Percentiles rank a stretch among this genome's conserved stretches.
phyloP scores from a whole-genome alignment of 768 basidiomycete species.

The Kwoniella sp. region DNA sequence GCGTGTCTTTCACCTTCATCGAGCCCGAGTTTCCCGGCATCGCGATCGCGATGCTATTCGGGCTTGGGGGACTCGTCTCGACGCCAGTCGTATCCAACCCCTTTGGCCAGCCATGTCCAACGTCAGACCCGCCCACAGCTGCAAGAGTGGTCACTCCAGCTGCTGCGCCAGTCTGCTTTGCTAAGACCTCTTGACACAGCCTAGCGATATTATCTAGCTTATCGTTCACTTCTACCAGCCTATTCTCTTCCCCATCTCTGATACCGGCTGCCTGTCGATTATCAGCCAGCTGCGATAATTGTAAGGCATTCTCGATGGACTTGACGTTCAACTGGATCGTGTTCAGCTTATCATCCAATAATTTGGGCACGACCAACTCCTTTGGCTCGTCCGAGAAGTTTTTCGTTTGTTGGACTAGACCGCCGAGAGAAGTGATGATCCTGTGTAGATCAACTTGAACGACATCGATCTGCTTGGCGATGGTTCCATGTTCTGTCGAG shows the following conservation, averaged over 20 bases:
- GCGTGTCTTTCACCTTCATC: not conserved
- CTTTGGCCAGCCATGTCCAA: no score
- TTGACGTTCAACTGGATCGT: conserved; percentile 43
- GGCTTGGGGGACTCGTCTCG: no score
- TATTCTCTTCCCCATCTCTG: not conserved
- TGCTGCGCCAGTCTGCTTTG: not conserved
- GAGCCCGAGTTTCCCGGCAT: not conserved
- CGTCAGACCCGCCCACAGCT: conserved; percentile 2
- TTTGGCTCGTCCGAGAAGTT: not conserved
- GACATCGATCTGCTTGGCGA: conserved; percentile 35
- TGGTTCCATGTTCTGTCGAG: conserved; percentile 30
- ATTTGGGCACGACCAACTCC: conserved; percentile 2
- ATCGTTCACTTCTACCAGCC: conserved; percentile 29
- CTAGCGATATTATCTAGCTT: conserved; percentile 47
- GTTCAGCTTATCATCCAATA: conserved; percentile 35
- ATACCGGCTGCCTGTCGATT: conserved; percentile 8
- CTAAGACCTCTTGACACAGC: conserved; percentile 41
- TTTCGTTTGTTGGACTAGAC: conserved; percentile 8
- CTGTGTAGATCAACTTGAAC: conserved; percentile 32
- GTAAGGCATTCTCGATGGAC: conserved; percentile 44
- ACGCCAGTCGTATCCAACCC: no score
- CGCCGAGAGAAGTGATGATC: conserved; percentile 28
- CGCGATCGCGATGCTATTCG: no score
- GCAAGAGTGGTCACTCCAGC: not conserved
- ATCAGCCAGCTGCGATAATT: conserved; percentile 32